Evolutionary conservation across 805 yeast species (phyloP), one percentile per base, ranked within the genome.

Genomic region (Kazachstania psychrophila): DNA sequence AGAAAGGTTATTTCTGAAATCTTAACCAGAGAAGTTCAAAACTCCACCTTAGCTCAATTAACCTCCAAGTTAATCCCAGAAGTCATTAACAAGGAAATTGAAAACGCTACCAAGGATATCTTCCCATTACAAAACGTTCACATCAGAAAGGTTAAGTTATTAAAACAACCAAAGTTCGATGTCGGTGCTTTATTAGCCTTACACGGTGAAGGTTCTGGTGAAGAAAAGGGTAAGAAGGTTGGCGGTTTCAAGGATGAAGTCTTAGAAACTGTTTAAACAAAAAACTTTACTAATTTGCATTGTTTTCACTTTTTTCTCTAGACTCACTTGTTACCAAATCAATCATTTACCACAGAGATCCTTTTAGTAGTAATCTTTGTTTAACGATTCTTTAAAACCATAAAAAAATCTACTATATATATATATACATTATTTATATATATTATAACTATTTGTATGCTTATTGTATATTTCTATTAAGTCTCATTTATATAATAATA

Each of bases 151-250:
- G 96, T 88, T 62, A 88, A 88, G 79, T 77, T 88, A 68, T 85
- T 89, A 72, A 88, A 89, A 75, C 94, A 82, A 73, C 96, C 97
- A 69, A 88, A 88, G 76, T 86, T 88, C 77, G 97, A 88, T 70
- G 79, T 89, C 62, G 96, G 96, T 72, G 72, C 94, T 64, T 79
- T 88, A 66, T 73, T 88, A 67, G 80, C 96, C 63, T 82, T 89
- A 64, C 97, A 88, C 77, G 96, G 97, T 72, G 97, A 89, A 77
- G 72, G 79, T 56, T 65, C 87, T 53, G 74, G 79, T 66, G 95
- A 88, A 69, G 95, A 92, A 71, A 86, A 94, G 68, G 96, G 96
- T 73, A 88, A 89, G 83, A 88, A 88, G 72, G 89, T 89, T 63
- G 67, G 80, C 56, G 95, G 94, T 70, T 89, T 87, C 94, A 88